phyloP scores from a whole-genome alignment of 495 filamentous ascomycete species.

The Penicillium nucicola region DNA sequence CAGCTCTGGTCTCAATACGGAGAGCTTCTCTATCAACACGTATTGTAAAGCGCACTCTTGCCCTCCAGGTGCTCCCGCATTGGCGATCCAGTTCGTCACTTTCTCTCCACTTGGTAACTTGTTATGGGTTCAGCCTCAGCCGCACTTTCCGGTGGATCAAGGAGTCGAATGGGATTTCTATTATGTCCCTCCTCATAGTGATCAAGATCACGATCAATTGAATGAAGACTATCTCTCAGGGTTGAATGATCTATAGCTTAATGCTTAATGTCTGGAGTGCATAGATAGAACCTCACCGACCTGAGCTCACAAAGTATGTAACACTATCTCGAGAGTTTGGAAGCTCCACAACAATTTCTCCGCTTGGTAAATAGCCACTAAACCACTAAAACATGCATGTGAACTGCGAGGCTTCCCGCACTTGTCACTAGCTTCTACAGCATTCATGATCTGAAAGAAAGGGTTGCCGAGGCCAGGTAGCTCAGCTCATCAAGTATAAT shows the following conservation, averaged over 20 bases:
- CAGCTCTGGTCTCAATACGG: not conserved
- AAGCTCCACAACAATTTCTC: slow-evolving; percentile 6
- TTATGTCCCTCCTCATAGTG: no score
- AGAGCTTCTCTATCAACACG: not conserved
- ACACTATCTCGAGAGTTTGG: not conserved
- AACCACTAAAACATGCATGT: slow-evolving; percentile 14
- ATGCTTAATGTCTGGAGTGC: no score
- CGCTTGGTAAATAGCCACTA: slow-evolving; percentile 6
- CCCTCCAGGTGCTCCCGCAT: not conserved
- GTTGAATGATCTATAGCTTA: not conserved
- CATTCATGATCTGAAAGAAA: not conserved
- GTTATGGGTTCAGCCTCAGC: not conserved
- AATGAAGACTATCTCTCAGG: not conserved
- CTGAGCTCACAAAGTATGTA: not conserved
- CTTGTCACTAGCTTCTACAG: slow-evolving; percentile 1
- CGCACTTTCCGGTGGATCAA: not conserved
- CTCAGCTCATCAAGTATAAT: slow-evolving; percentile 7
- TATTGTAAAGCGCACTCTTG: no score
- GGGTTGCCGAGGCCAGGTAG: slow-evolving; percentile 1
- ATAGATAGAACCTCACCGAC: not conserved
- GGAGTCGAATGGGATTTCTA: no score
- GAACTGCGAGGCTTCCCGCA: slow-evolving; percentile 7
- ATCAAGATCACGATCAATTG: no score
- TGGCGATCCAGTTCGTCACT: not conserved
- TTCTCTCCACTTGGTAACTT: not conserved